phyloP scores from a whole-genome alignment of 495 filamentous ascomycete genomes.

The Talaromyces stipitatus region DNA sequence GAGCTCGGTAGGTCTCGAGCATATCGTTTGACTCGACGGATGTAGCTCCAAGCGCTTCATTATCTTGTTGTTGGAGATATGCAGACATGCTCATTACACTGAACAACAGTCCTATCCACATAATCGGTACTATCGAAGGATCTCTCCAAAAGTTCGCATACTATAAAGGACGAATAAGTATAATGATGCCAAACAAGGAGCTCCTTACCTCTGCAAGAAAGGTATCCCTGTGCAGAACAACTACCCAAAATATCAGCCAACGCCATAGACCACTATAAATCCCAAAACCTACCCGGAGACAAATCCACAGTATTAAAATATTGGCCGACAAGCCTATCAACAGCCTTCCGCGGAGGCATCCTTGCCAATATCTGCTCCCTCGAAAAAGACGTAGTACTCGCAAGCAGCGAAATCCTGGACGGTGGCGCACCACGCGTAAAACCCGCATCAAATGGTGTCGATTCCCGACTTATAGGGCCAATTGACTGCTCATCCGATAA shows the following conservation, averaged over 20 bases:
- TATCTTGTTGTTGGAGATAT: slow-evolving; percentile 5
- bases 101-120: slow-evolving; percentile 87
- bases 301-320: slow-evolving; percentile 10
- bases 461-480: neutral
- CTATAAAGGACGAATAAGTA: slow-evolving; percentile 20
- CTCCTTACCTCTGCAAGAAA: slow-evolving; percentile 61
- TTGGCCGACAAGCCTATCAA: slow-evolving; percentile 16
- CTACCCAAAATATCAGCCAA: slow-evolving; percentile 38
- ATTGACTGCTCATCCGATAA: slow-evolving; percentile 1
- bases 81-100: slow-evolving; percentile 58
- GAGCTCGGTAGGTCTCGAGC: slow-evolving; percentile 67
- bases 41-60: slow-evolving; percentile 59
- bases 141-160: slow-evolving; percentile 85
- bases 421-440: neutral
- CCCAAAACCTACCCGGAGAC: slow-evolving; percentile 3
- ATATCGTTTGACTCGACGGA: slow-evolving; percentile 68
- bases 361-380: slow-evolving; percentile 16
- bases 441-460: neutral
- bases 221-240: slow-evolving; percentile 76
- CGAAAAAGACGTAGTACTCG: neutral
- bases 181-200: neutral
- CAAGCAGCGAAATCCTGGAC: neutral
- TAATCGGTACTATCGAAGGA: slow-evolving; percentile 66
- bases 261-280: neutral
- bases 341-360: slow-evolving; percentile 20